Percentiles rank a stretch among this genome's conserved stretches.
Conservation (phyloP, 108 stramenopile genomes). For the Pelagomonas calceolata region DNA sequence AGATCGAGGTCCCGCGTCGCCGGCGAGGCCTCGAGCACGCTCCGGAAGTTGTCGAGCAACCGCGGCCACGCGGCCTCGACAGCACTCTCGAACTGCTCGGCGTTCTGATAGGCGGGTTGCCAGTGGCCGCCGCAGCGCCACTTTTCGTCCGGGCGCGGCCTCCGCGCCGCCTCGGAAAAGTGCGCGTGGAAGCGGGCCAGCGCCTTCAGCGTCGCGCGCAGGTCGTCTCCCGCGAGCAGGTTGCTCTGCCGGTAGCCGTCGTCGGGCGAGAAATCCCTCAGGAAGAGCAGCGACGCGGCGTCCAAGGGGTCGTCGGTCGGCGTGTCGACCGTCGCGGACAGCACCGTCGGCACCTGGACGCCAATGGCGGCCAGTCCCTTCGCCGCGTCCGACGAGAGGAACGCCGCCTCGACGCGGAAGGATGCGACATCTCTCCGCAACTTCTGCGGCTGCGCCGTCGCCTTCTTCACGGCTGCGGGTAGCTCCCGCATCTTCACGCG, state of each 20-base stretch:
- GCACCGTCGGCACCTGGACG: conserved; percentile 34
- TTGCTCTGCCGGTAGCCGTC: conserved; percentile 52
- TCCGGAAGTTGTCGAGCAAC: conserved; percentile 18
- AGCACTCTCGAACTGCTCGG: conserved; percentile 36
- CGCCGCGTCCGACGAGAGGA: conserved; percentile 31
- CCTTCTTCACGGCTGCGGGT: conserved; percentile 42
- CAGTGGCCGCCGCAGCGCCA: conserved; percentile 54
- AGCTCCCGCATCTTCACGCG: conserved; percentile 46
- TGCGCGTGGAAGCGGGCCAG: conserved; percentile 59
- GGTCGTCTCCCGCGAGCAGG: conserved; percentile 34
- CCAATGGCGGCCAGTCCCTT: background rate
- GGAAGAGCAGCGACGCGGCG: conserved; percentile 36
- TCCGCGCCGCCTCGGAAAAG: conserved; percentile 47
- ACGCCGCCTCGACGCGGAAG: conserved; percentile 47
- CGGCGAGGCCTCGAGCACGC: background rate
- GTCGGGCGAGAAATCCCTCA: conserved; percentile 43
- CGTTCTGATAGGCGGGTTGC: conserved; percentile 47
- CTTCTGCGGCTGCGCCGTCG: conserved; percentile 45
- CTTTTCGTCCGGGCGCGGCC: conserved; percentile 5
- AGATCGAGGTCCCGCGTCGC: conserved; percentile 30
- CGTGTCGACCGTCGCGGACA: conserved; percentile 31
- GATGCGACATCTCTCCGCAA: conserved; percentile 41
- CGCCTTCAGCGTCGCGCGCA: conserved; percentile 29
- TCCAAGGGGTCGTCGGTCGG: conserved; percentile 34
- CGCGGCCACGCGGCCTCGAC: conserved; percentile 38